These are phyloP conservation scores for Ichthyophthirius multifiliis DNA, from an alignment of 169 alveolate species.

Conservation along the genomic window DNA sequence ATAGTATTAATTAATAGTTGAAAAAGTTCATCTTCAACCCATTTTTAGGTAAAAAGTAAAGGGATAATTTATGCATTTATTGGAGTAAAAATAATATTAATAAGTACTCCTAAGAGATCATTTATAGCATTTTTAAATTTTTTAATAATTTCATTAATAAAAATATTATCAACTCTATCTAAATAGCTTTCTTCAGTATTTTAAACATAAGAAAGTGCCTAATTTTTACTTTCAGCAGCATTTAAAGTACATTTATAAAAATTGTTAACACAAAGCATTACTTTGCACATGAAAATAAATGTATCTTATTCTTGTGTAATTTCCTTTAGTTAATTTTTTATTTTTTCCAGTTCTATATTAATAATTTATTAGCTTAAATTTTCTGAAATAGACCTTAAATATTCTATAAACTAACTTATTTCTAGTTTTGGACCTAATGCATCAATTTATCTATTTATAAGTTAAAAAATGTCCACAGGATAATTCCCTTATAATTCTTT, in stretches of 20 bases:
- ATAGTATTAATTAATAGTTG: background rate
- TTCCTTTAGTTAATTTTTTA: background rate
- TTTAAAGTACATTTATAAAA: background rate
- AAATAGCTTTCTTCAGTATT: background rate
- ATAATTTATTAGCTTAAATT: background rate
- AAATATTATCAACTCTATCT: background rate
- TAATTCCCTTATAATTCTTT: slow-evolving; percentile 15
- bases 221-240: background rate
- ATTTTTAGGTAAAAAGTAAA: background rate
- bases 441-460: slow-evolving; percentile 24
- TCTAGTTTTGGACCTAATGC: slow-evolving; percentile 22
- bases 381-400: slow-evolving; percentile 10
- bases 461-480: slow-evolving; percentile 23
- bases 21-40: background rate
- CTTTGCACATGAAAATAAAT: background rate
- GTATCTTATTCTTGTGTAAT: background rate
- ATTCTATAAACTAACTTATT: slow-evolving; percentile 19
- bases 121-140: background rate
- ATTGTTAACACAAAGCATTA: background rate
- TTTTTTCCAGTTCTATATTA: background rate
- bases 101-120: background rate
- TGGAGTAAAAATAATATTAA: background rate
- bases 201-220: background rate
- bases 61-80: background rate
- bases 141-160: background rate